These are phyloP conservation scores for Candida gigantensis DNA, from an alignment of 1,139 yeast species.

Conservation along the genomic window DNA sequence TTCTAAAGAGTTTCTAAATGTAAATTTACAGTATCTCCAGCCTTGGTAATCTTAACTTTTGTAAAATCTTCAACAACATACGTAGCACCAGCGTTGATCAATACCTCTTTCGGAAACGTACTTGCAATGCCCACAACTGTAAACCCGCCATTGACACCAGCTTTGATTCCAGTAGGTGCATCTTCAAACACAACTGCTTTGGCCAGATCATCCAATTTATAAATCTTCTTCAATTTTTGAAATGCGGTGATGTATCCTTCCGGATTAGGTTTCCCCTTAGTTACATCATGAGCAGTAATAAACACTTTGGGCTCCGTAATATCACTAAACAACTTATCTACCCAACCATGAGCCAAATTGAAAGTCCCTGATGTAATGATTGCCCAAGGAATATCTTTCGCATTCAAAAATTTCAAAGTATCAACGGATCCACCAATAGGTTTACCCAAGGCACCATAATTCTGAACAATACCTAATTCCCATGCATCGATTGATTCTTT, in stretches of 20 bases:
- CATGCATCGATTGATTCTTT: conserved; percentile 16
- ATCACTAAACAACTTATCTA: conserved; percentile 15
- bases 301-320: conserved; percentile 18
- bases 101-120: conserved; percentile 18
- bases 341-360: conserved; percentile 22
- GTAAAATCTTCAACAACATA: conserved; percentile 21
- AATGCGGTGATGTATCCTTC: conserved; percentile 22
- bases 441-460: conserved; percentile 21
- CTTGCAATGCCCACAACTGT: conserved; percentile 23
- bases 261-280: conserved; percentile 17
- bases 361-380: conserved; percentile 24
- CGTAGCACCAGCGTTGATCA: conserved; percentile 23
- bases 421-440: conserved; percentile 18
- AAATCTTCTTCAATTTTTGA: conserved; percentile 10
- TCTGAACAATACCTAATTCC: conserved; percentile 19
- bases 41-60: conserved; percentile 11
- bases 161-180: conserved; percentile 23
- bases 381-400: conserved; percentile 18
- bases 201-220: conserved; percentile 2
- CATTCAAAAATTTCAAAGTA: conserved; percentile 16
- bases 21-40: conserved; percentile 1
- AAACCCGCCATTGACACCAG: conserved; percentile 23
- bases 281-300: conserved; percentile 24
- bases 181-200: conserved; percentile 23
- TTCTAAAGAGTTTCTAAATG: conserved; percentile 5